Evolutionary conservation across 2,329 filamentous ascomycete genomes (phyloP).

Genomic region (Pleomassaria siparia): DNA sequence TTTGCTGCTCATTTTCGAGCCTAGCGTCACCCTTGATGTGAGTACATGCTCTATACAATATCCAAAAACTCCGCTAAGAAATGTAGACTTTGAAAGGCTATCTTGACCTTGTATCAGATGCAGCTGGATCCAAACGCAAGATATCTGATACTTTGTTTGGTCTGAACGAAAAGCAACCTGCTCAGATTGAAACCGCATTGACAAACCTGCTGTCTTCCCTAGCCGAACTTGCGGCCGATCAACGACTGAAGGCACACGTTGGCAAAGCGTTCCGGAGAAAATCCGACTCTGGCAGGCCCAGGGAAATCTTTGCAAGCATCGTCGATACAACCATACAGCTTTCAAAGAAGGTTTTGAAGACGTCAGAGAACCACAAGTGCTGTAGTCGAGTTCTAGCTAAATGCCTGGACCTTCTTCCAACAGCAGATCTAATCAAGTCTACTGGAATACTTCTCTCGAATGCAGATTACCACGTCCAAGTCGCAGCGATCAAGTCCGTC

Average conservation of each 20-base stretch:
- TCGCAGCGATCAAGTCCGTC: constrained; percentile 70
- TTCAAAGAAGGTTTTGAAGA: constrained; percentile 62
- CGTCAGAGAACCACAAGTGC: constrained; percentile 40
- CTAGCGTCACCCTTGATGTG: constrained; percentile 69
- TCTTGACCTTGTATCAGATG: constrained; percentile 72
- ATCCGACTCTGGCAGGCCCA: constrained; percentile 27
- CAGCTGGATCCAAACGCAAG: constrained; percentile 71
- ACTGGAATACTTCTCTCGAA: constrained; percentile 79
- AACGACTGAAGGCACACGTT: constrained; percentile 33
- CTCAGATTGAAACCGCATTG: constrained; percentile 39
- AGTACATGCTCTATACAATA: background rate
- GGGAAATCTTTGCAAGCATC: constrained; percentile 39
- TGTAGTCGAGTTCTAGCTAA: constrained; percentile 72
- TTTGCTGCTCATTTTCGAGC: constrained; percentile 70
- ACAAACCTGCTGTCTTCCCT: constrained; percentile 44
- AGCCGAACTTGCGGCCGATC: constrained; percentile 39
- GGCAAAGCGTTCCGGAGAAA: constrained; percentile 32
- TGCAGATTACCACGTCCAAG: constrained; percentile 71
- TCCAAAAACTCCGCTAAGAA: constrained; percentile 3
- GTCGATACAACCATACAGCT: constrained; percentile 53
- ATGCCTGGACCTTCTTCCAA: constrained; percentile 81
- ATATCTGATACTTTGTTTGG: constrained; percentile 74
- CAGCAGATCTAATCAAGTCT: constrained; percentile 84
- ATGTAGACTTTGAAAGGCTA: constrained; percentile 71
- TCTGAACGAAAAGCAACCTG: constrained; percentile 51